Evolutionary conservation across 2,329 filamentous ascomycete genomes (phyloP).

Genomic region (Colletotrichum sojae): DNA sequence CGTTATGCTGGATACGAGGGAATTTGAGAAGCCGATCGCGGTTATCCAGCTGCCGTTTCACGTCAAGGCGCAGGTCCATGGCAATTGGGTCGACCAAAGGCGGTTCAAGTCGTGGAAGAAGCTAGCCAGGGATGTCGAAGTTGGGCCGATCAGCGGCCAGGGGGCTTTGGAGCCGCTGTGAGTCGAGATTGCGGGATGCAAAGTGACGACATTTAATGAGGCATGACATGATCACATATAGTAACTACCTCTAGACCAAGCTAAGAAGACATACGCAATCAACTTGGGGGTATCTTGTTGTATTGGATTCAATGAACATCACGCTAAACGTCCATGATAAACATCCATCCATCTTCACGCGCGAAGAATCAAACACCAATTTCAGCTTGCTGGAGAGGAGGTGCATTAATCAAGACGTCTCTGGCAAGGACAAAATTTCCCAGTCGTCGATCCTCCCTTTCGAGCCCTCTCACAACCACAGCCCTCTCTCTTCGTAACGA

Average conservation of each 20-base stretch:
- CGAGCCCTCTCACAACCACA: not conserved
- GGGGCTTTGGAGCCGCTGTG: conserved; percentile 16
- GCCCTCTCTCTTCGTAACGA: not conserved
- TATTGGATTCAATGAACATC: conserved; percentile 27
- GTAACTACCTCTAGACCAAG: too few relatives aligned
- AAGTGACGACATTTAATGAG: too few relatives aligned
- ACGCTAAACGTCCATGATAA: conserved; percentile 16
- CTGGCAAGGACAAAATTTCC: too few relatives aligned
- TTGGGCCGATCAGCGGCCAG: not conserved
- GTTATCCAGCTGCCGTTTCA: conserved; percentile 56
- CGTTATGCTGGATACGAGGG: conserved; percentile 57
- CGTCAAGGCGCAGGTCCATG: conserved; percentile 49
- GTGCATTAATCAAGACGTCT: conserved; percentile 15
- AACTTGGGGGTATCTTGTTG: conserved; percentile 25
- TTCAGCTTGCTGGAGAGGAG: conserved; percentile 8
- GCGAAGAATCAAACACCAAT: conserved; percentile 2
- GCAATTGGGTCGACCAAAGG: conserved; percentile 53
- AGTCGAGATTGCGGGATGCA: not conserved
- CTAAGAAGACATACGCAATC: too few relatives aligned
- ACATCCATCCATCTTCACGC: conserved; percentile 1
- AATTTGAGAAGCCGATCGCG: conserved; percentile 55
- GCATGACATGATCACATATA: too few relatives aligned
- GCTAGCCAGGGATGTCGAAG: not conserved
- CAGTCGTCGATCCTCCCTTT: too few relatives aligned
- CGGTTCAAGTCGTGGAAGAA: conserved; percentile 32